A percentile compares a stretch with the other conserved stretches of the same genome.
Conservation (phyloP, 352 stramenopile species). For the Discostella stelligera region DNA sequence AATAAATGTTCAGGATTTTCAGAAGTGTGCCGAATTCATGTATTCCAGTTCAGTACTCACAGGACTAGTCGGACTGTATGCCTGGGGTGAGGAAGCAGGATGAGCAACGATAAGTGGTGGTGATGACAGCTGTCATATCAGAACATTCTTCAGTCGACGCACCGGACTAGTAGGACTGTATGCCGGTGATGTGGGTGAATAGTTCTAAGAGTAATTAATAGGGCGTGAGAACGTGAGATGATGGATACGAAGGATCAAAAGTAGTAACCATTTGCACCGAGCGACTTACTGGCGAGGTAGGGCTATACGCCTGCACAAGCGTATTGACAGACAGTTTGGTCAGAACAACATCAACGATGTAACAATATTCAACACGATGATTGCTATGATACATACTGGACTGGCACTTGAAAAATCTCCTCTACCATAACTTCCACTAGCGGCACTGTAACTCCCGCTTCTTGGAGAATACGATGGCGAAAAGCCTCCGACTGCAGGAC, state of each 20-base stretch:
- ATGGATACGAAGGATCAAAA: not conserved
- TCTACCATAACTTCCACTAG: conserved; percentile 71
- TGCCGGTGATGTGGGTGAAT: conserved; percentile 87
- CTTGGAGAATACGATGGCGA: conserved; percentile 77
- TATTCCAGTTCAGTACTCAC: too few species aligned
- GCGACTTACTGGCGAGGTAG: conserved; percentile 6
- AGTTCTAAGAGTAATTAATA: conserved; percentile 34
- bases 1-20: too few species aligned
- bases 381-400: conserved; percentile 16
- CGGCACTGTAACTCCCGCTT: conserved; percentile 71
- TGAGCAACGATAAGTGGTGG: not conserved
- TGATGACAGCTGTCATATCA: not conserved
- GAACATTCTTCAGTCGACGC: not conserved
- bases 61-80: conserved; percentile 42
- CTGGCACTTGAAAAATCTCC: conserved; percentile 48
- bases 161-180: conserved; percentile 79
- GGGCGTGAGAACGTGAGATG: not conserved
- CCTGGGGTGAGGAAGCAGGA: conserved; percentile 58
- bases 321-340: not conserved
- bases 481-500: conserved; percentile 88
- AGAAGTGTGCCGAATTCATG: too few species aligned
- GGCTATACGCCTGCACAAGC: conserved; percentile 15
- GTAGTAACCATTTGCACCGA: not conserved
- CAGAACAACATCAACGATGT: not conserved
- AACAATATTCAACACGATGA: not conserved